A percentile compares a stretch with the other conserved stretches of the same genome.
phyloP scores from a whole-genome alignment of 768 basidiomycete species.

The Serendipita sp. region DNA sequence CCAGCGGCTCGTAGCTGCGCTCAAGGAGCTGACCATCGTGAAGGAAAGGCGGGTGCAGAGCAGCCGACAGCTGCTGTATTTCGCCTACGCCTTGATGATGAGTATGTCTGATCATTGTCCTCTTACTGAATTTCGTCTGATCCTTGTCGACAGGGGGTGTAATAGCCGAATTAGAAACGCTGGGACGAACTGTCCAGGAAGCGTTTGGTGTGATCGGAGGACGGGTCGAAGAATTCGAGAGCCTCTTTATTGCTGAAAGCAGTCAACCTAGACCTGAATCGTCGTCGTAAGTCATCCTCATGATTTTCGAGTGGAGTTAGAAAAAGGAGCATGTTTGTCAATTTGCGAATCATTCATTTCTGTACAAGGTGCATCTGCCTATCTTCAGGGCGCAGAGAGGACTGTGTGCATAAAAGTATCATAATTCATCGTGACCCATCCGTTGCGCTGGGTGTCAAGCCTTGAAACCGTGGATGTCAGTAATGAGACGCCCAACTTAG shows the following conservation, averaged over 20 bases:
- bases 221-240: conserved; percentile 66
- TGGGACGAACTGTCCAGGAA: conserved; percentile 69
- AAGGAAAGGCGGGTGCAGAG: conserved; percentile 64
- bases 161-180: conserved; percentile 69
- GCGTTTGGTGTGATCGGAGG: conserved; percentile 90
- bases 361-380: background rate
- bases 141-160: conserved; percentile 39
- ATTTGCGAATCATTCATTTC: background rate
- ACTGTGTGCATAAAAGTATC: conserved; percentile 59
- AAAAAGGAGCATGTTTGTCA: background rate
- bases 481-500: background rate
- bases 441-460: conserved; percentile 42
- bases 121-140: background rate
- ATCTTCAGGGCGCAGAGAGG: conserved; percentile 36
- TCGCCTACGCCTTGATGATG: conserved; percentile 89
- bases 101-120: conserved; percentile 21
- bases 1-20: conserved; percentile 63
- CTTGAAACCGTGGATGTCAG: conserved; percentile 12
- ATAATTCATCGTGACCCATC: conserved; percentile 63
- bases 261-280: background rate
- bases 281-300: background rate
- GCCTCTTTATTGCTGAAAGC: conserved; percentile 34
- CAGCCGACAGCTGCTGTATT: conserved; percentile 78
- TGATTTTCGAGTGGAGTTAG: background rate
- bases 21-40: conserved; percentile 77